Evolutionary conservation across 345 rosid genomes (phyloP).

Genomic region (Euclidium syriacum): DNA sequence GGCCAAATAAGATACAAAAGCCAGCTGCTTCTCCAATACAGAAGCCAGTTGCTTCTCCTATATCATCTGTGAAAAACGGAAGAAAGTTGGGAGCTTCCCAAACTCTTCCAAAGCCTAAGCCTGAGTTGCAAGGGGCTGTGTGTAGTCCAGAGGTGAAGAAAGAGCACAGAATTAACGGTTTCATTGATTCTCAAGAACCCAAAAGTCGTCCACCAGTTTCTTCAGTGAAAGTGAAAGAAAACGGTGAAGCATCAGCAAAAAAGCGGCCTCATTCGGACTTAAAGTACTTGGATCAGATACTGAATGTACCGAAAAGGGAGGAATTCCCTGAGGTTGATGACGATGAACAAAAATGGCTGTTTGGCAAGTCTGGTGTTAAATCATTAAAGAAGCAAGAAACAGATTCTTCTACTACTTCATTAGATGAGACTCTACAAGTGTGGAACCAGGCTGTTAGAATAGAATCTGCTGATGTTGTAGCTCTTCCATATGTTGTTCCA

Average conservation of each 20-base stretch:
- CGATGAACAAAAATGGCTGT: slow-evolving; percentile 67
- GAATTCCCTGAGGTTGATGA: slow-evolving; percentile 33
- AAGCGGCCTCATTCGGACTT: slow-evolving; percentile 66
- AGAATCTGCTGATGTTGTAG: slow-evolving; percentile 55
- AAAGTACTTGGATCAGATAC: slow-evolving; percentile 50
- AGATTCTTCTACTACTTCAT: slow-evolving; percentile 15
- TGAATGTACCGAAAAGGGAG: slow-evolving; percentile 54
- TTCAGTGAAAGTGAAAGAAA: slow-evolving; percentile 28
- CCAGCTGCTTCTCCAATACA: slow-evolving; percentile 27
- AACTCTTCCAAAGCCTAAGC: slow-evolving; percentile 19
- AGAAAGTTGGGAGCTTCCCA: slow-evolving; percentile 31
- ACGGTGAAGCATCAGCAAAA: slow-evolving; percentile 35
- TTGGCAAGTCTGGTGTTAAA: slow-evolving; percentile 21
- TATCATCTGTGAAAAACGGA: slow-evolving; percentile 44
- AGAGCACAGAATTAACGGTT: slow-evolving; percentile 45
- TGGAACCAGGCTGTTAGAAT: slow-evolving; percentile 64
- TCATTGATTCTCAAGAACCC: slow-evolving; percentile 24
- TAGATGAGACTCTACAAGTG: slow-evolving; percentile 31
- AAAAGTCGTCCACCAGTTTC: slow-evolving; percentile 29
- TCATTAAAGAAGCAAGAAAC: slow-evolving; percentile 31
- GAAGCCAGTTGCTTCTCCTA: slow-evolving; percentile 26
- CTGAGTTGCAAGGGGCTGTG: slow-evolving; percentile 29
- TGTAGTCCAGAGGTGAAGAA: slow-evolving; percentile 36
- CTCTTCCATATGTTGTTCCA: slow-evolving; percentile 77
- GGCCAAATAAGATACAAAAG: slow-evolving; percentile 43